A percentile compares a stretch with the other conserved stretches of the same genome.
Conservation (phyloP, 768 basidiomycete genomes). For the Hygrophorus pudorinus region DNA sequence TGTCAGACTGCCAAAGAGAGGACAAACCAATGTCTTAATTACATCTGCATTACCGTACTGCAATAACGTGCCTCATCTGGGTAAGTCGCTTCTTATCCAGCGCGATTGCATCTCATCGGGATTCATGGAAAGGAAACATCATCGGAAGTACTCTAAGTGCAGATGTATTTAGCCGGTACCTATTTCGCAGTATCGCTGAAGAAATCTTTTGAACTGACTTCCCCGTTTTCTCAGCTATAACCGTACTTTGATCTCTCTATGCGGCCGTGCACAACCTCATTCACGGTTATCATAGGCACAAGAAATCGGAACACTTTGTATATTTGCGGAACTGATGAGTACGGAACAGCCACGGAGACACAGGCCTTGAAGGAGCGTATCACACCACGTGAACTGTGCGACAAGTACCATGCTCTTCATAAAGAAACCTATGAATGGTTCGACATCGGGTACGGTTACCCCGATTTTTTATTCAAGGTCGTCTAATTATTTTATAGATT, state of each 20-base stretch:
- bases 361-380: conserved; percentile 86
- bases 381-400: conserved; percentile 72
- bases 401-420: conserved; percentile 85
- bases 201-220: conserved; percentile 1
- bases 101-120: conserved; percentile 7
- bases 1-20: conserved; percentile 60
- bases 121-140: conserved; percentile 53
- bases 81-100: conserved; percentile 30
- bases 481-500: conserved; percentile 41
- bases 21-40: conserved; percentile 81
- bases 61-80: conserved; percentile 95
- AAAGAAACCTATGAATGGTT: conserved; percentile 97
- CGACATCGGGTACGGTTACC: conserved; percentile 64
- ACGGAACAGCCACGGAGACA: conserved; percentile 99
- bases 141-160: conserved; percentile 96
- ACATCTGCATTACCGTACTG: conserved; percentile 95
- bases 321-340: conserved; percentile 97
- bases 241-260: conserved; percentile 29
- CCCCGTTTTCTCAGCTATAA: conserved; percentile 38
- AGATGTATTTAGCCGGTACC: conserved; percentile 90
- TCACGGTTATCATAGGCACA: conserved; percentile 33
- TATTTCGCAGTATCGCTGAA: neutral
- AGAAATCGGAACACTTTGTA: conserved; percentile 87
- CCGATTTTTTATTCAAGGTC: neutral
- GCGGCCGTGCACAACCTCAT: neutral